Conservation (phyloP, 306 rosid genomes). For the Comarum palustre region DNA sequence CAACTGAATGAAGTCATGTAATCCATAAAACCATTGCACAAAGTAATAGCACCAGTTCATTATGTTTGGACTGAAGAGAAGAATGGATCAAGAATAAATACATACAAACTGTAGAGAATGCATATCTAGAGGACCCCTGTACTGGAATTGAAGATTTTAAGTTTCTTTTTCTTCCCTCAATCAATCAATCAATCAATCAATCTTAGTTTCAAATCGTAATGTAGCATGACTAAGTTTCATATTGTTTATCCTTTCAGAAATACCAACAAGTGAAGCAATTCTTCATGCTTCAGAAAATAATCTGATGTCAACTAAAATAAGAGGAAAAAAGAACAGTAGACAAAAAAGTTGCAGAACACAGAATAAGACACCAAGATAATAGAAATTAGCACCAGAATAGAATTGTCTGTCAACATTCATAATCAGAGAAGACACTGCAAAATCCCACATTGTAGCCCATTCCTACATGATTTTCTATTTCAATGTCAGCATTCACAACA, state of each 20-base stretch:
- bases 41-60: not conserved
- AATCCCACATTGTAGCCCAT: not conserved
- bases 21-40: not conserved
- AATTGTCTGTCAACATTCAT: not conserved
- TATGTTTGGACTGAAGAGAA: not conserved
- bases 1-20: not conserved
- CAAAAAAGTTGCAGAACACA: not conserved
- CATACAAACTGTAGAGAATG: not conserved
- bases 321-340: not conserved
- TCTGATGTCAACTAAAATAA: no score
- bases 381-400: not conserved
- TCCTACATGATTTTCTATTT: not conserved
- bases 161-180: no score
- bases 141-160: not conserved
- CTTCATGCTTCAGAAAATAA: no score
- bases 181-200: no score
- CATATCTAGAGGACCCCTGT: not conserved
- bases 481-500: not conserved
- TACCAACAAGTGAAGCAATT: not conserved
- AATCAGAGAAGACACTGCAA: no score
- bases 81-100: not conserved
- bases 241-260: no score
- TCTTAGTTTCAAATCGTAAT: no score
- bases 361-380: not conserved
- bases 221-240: no score